Evolutionary conservation across 257 asterid genomes (phyloP), one percentile per base, ranked within the genome.

Genomic region (Leonotis leonurus): DNA sequence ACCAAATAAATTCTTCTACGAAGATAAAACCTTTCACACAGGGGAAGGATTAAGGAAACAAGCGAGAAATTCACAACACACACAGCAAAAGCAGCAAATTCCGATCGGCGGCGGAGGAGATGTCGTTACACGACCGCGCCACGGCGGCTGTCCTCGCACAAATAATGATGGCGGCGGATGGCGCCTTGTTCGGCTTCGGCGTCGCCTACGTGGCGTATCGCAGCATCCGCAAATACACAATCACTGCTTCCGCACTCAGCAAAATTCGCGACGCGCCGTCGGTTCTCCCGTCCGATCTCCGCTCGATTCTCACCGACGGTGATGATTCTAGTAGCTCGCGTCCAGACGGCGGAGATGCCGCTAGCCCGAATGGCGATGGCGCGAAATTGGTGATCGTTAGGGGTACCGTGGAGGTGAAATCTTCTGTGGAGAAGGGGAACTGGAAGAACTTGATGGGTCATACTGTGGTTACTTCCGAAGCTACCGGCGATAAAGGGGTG

Each of bases 41-140:
- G 62, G 62, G 56, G 27, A 37, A 56, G 16, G 5, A 65, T 41
- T n/a, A n/a, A n/a, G n/a, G n/a, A n/a, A n/a, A n/a, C n/a, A n/a
- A n/a, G n/a, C n/a, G n/a, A n/a, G n/a, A n/a, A n/a, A n/a, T n/a
- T n/a, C n/a, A n/a, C n/a, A n/a, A n/a, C n/a, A n/a, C n/a, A n/a
- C n/a, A n/a, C n/a, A n/a, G n/a, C n/a, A n/a, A n/a, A n/a, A n/a
- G n/a, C n/a, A n/a, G n/a, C n/a, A n/a, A n/a, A n/a, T n/a, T n/a
- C n/a, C n/a, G n/a, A n/a, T n/a, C 43, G 25, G 65, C 50, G 24
- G 53, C 20, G 39, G 35, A 8, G 52, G 60, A 53, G 68, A 90
- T 90, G 98, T 82, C 98, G 60, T 63, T 77, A 8, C 85, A 78
- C 81, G 95, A 90, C 70, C 94, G 88, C 40, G 96, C 94, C 18